Percentiles rank a stretch among this genome's conserved stretches.
These are phyloP conservation scores for Vaucheria bursata DNA, from an alignment of 352 stramenopile species.

Conservation along the genomic window DNA sequence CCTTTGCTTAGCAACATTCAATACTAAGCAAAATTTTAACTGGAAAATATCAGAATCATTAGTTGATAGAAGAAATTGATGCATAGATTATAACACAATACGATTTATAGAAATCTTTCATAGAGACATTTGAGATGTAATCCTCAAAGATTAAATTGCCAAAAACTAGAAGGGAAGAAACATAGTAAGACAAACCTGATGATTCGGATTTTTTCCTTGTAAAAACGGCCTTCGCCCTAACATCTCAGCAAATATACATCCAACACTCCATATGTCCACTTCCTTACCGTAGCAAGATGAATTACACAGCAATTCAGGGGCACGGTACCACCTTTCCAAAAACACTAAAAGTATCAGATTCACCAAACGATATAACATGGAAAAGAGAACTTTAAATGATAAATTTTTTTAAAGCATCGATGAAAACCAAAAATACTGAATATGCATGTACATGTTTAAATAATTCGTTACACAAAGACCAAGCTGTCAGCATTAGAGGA, in stretches of 20 bases:
- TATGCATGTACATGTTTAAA: neutral
- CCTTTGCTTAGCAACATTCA: no score
- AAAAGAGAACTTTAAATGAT: neutral
- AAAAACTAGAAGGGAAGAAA: no score
- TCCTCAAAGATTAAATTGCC: no score
- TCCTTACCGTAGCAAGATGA: slow-evolving; percentile 37
- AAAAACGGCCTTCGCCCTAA: slow-evolving; percentile 93
- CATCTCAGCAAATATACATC: slow-evolving; percentile 98
- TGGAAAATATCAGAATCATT: no score
- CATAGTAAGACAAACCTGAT: slow-evolving; percentile 80
- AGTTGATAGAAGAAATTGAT: no score
- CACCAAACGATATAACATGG: neutral
- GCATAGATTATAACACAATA: no score
- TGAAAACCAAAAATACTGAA: neutral
- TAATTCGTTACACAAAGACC: neutral
- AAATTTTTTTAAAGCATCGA: neutral
- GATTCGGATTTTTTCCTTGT: slow-evolving; percentile 95
- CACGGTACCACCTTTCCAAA: slow-evolving; percentile 71
- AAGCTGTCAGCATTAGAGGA: no score
- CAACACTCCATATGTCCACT: slow-evolving; percentile 79
- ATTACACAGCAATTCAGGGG: slow-evolving; percentile 74
- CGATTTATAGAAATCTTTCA: no score
- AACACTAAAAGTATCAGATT: neutral
- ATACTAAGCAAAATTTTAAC: no score
- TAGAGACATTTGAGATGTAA: no score